Conservation (phyloP, 2,329 filamentous ascomycete species). For the Bipolaris cookei region DNA sequence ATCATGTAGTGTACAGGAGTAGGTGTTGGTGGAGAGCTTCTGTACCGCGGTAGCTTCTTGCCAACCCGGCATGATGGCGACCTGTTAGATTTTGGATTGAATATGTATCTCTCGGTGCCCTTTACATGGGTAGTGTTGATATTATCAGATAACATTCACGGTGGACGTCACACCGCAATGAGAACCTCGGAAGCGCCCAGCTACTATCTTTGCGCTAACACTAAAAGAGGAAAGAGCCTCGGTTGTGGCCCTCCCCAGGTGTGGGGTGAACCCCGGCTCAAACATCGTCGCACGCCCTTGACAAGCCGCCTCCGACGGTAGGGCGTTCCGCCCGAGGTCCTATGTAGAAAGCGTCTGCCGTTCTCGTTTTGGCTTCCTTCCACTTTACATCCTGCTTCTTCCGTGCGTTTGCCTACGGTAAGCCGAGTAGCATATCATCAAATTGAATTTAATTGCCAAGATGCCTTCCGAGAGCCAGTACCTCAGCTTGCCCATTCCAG, state of each 20-base stretch:
- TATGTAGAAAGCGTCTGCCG: conserved; percentile 11
- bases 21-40: conserved; percentile 62
- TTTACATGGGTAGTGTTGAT: neutral
- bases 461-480: conserved; percentile 78
- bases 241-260: conserved; percentile 16
- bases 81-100: neutral
- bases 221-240: conserved; percentile 29
- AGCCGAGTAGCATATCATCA: conserved; percentile 4
- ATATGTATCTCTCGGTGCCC: neutral
- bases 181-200: conserved; percentile 27
- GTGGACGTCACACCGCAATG: conserved; percentile 3
- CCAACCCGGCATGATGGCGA: conserved; percentile 49
- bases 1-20: conserved; percentile 61
- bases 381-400: conserved; percentile 11
- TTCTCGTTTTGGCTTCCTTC: conserved; percentile 11
- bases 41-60: conserved; percentile 57
- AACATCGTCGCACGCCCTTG: conserved; percentile 19
- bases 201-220: conserved; percentile 18
- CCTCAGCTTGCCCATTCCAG: conserved; percentile 70
- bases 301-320: conserved; percentile 8
- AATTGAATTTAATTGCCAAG: conserved; percentile 16
- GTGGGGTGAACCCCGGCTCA: conserved; percentile 24
- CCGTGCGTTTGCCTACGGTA: neutral
- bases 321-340: conserved; percentile 20
- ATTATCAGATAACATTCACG: neutral